Evolutionary conservation across 129 eudicot species (phyloP).

Genomic region (Tagetes patula): DNA sequence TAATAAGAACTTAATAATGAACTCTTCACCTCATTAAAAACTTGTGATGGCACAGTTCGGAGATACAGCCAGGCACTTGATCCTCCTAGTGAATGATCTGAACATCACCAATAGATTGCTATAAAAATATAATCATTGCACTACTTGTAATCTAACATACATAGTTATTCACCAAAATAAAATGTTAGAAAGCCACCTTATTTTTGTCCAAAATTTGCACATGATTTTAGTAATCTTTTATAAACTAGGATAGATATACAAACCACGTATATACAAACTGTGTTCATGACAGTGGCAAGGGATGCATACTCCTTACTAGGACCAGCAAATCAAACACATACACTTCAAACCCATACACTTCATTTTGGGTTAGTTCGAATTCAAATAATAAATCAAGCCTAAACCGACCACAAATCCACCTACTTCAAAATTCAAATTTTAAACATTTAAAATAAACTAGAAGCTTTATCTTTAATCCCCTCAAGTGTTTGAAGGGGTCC

Average conservation of each 20-base stretch:
- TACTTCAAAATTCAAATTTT: no score
- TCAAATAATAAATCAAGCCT: no score
- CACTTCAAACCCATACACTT: no score
- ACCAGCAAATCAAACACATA: no score
- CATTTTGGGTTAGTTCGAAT: no score
- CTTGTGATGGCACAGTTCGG: constrained; percentile 35
- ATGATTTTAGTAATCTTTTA: neutral
- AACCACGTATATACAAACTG: no score
- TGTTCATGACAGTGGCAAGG: no score
- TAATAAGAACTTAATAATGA: constrained; percentile 1
- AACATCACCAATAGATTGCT: constrained; percentile 12
- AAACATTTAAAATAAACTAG: no score
- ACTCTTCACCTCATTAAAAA: constrained; percentile 36
- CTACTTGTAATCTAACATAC: constrained; percentile 3
- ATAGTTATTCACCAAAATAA: constrained; percentile 1
- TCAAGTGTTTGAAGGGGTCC: no score
- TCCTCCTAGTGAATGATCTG: constrained; percentile 34
- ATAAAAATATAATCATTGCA: constrained; percentile 11
- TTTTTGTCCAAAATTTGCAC: neutral
- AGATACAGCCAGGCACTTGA: constrained; percentile 30
- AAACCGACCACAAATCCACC: no score
- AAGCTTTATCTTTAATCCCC: no score
- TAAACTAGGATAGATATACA: neutral
- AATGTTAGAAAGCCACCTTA: neutral
- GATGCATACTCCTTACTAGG: no score